Percentiles rank a stretch among this genome's conserved stretches.
Conservation (phyloP, 179 eudicot genomes). For the Silene vulgaris region DNA sequence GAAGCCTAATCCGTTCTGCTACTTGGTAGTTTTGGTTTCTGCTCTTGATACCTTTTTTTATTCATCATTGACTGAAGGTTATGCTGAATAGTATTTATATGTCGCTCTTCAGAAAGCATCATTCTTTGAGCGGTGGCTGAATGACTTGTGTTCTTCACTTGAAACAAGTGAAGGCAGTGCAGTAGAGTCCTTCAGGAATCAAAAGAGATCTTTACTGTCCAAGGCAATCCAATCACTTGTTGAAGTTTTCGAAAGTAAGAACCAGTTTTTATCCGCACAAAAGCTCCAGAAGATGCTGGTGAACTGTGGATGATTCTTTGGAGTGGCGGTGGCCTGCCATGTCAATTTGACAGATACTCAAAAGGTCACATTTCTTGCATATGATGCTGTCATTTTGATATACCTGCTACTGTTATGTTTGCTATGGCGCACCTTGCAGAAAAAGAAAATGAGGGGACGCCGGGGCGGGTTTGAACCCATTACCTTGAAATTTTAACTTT, state of each 20-base stretch:
- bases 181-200: slow-evolving; percentile 31
- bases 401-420: no score
- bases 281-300: slow-evolving; percentile 46
- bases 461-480: no score
- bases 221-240: slow-evolving; percentile 52
- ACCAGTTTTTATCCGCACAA: slow-evolving; percentile 39
- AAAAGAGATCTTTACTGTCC: slow-evolving; percentile 49
- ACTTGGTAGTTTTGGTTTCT: neutral
- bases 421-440: no score
- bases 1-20: neutral
- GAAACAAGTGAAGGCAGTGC: slow-evolving; percentile 36
- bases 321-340: neutral
- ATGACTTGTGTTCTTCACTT: slow-evolving; percentile 47
- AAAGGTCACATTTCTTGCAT: neutral
- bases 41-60: neutral
- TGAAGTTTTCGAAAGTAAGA: slow-evolving; percentile 48
- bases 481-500: no score
- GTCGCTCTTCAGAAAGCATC: slow-evolving; percentile 53
- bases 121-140: slow-evolving; percentile 73
- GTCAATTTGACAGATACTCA: neutral
- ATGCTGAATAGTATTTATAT: slow-evolving; percentile 9
- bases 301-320: slow-evolving; percentile 21
- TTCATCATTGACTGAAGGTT: neutral
- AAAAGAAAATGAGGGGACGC: no score
- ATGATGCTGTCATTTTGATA: neutral